Conservation (phyloP, 208 protist genomes). For the Trypanosoma platydactyli region DNA sequence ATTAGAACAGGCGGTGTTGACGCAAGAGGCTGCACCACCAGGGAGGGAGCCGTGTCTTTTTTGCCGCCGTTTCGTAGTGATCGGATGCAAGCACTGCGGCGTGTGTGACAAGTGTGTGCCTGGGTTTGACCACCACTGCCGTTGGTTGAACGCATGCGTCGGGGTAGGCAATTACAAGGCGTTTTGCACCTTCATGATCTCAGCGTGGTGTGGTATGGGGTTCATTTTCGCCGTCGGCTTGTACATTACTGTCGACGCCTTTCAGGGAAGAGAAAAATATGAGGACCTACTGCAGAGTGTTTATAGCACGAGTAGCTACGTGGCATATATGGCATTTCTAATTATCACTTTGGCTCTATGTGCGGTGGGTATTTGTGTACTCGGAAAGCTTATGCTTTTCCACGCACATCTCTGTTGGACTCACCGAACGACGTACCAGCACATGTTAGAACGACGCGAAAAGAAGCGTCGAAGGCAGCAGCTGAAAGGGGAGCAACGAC, state of each 20-base stretch:
- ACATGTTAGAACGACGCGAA: slow-evolving; percentile 72
- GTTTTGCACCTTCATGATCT: slow-evolving; percentile 74
- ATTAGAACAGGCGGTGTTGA: slow-evolving; percentile 48
- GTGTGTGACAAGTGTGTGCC: slow-evolving; percentile 92
- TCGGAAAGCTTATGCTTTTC: slow-evolving; percentile 78
- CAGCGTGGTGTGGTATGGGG: slow-evolving; percentile 58
- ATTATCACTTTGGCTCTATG: slow-evolving; percentile 47
- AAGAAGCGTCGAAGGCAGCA: slow-evolving; percentile 36
- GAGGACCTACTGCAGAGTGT: slow-evolving; percentile 35
- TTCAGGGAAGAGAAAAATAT: slow-evolving; percentile 46
- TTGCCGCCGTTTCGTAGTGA: slow-evolving; percentile 76
- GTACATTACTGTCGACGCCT: slow-evolving; percentile 52
- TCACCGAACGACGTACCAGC: slow-evolving; percentile 70
- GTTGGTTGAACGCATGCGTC: slow-evolving; percentile 90
- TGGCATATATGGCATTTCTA: slow-evolving; percentile 70
- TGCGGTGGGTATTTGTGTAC: slow-evolving; percentile 31
- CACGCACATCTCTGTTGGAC: slow-evolving; percentile 68
- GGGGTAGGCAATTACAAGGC: slow-evolving; percentile 77
- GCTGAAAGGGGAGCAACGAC: slow-evolving; percentile 27
- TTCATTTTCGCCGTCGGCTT: slow-evolving; percentile 63
- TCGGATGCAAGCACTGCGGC: slow-evolving; percentile 85
- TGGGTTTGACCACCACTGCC: slow-evolving; percentile 92
- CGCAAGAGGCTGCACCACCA: slow-evolving; percentile 34
- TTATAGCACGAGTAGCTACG: slow-evolving; percentile 12
- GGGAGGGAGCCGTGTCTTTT: slow-evolving; percentile 76